Base-by-base conservation (phyloP, 805 yeast species). In the Nakazawaea molendinolei region DNA sequence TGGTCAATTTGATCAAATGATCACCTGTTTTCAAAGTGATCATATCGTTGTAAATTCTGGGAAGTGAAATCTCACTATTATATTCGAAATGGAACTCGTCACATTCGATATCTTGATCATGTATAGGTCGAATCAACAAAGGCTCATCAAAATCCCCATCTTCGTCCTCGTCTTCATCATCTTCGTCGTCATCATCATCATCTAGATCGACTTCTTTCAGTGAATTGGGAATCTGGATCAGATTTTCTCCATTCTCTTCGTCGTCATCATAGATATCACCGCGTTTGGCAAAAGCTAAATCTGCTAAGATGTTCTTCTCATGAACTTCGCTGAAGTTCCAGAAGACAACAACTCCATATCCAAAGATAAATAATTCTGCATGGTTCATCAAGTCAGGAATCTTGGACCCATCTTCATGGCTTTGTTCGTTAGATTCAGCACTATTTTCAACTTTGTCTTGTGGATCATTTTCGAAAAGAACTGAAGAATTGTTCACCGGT, bases 311-410 rank as follows among this genome's bases (percentile, higher is more conserved):
- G 49, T 90, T 92, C 61, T 87, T 87, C 51, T 92, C 98, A 52
- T 92, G 96, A 6, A 74, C 67, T 52, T 87, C 96, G 3, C 90
- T 77, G 48, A 92, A 87, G 52, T 92, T 92, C 98, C 98, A 92
- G 51, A 92, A 89, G 15, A 92, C 97, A n/a, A 92, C 86, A 10
- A 90, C 95, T 15, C 98, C 98, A 54, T 92, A 92, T 36, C 76
- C 79, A 53, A 90, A 77, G 10, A 92, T 73, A 51, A 92, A 92
- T 67, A 92, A 71, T 51, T 90, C 97, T 0, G 96, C 90, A 53
- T 79, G 85, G 44, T 74, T 74, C 19, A 15, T 59, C 33, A 71
- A 62, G 40, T 75, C 77, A 0, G 68, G 60, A n/a, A 51, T 34
- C 18, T 28, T 28, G 2, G 32, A 15, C 17, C 15, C 15, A 3